These are phyloP conservation scores for Penicillium occitanis DNA, from an alignment of 2,329 filamentous ascomycete species.

Conservation along the genomic window DNA sequence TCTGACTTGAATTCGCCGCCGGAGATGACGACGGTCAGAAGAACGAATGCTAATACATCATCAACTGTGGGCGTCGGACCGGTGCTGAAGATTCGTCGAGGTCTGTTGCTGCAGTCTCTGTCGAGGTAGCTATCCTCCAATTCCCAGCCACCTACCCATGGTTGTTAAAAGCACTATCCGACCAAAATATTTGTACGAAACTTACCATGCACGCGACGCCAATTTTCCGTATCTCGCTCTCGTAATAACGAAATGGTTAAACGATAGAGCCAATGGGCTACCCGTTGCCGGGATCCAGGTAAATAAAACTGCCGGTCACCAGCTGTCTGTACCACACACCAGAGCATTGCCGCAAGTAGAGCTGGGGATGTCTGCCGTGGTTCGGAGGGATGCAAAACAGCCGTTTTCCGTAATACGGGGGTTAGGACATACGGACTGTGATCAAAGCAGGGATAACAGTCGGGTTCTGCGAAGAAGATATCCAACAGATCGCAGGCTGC, in stretches of 20 bases:
- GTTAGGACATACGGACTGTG: background rate
- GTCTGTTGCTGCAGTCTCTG: background rate
- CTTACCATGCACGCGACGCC: background rate
- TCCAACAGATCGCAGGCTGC: background rate
- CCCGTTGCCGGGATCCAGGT: conserved; percentile 43
- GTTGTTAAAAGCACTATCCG: background rate
- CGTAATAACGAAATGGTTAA: background rate
- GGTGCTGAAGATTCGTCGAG: background rate
- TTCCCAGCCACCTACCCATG: background rate
- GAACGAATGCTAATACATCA: background rate
- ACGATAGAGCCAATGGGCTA: conserved; percentile 20
- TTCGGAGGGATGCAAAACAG: background rate
- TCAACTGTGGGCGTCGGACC: background rate
- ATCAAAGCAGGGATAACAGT: background rate
- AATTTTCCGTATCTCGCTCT: background rate
- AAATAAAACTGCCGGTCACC: conserved; percentile 47
- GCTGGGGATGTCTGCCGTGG: conserved; percentile 42
- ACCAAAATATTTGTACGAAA: background rate
- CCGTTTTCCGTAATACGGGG: background rate
- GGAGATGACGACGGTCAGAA: conserved; percentile 44
- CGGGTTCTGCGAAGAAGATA: background rate
- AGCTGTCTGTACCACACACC: conserved; percentile 51
- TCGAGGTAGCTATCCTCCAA: background rate
- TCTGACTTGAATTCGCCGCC: conserved; percentile 53
- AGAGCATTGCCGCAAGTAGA: conserved; percentile 50